Percentiles rank a stretch among this genome's conserved stretches.
These are phyloP conservation scores for Chalciporus sphaerocephalus DNA, from an alignment of 768 basidiomycete species.

Conservation along the genomic window DNA sequence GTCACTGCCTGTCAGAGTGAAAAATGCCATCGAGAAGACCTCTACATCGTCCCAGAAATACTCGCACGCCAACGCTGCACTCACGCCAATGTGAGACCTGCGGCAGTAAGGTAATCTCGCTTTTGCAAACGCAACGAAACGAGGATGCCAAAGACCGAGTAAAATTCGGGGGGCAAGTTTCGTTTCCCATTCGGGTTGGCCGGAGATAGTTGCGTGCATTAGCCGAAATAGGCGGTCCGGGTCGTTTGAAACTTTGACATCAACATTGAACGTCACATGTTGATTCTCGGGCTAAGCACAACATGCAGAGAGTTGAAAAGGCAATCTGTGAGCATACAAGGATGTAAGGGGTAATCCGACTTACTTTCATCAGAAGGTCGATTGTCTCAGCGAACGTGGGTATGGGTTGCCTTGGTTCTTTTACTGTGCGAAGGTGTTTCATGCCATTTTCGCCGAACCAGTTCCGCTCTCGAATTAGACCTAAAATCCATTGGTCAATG, in stretches of 20 bases:
- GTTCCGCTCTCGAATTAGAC: conserved; percentile 60
- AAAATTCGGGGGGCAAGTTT: conserved; percentile 75
- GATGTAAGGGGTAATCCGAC: conserved; percentile 17
- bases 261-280: conserved; percentile 79
- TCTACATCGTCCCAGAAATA: conserved; percentile 90
- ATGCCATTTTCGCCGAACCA: conserved; percentile 73
- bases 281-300: conserved; percentile 59
- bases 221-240: conserved; percentile 79
- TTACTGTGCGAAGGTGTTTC: conserved; percentile 73
- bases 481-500: conserved; percentile 35
- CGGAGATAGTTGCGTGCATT: conserved; percentile 65
- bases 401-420: conserved; percentile 79
- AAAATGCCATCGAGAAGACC: conserved; percentile 83
- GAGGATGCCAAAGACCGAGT: conserved; percentile 87
- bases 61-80: conserved; percentile 64
- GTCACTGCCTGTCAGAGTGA: conserved; percentile 61
- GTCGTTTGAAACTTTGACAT: conserved; percentile 92
- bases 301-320: not conserved
- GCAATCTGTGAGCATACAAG: conserved; percentile 5
- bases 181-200: conserved; percentile 68
- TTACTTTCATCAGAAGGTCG: conserved; percentile 70
- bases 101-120: conserved; percentile 74
- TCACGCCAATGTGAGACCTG: conserved; percentile 79
- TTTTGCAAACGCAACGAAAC: conserved; percentile 77
- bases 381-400: conserved; percentile 88